Evolutionary conservation across 257 asterid species (phyloP).

Genomic region (Gentiana macrophylla): DNA sequence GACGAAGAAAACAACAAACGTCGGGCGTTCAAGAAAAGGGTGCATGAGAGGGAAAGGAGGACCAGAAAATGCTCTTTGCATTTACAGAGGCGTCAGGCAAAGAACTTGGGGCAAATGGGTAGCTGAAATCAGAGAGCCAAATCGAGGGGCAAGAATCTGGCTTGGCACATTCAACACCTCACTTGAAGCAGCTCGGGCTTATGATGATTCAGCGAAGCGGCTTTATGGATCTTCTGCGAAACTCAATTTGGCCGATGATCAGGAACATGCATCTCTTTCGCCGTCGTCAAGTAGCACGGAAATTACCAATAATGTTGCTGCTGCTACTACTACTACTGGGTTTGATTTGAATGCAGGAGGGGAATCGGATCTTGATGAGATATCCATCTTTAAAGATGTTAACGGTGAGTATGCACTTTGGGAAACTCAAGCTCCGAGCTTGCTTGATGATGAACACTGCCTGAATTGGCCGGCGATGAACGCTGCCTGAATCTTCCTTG

Average conservation of each 20-base stretch:
- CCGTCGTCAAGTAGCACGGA: background rate
- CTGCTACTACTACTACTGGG: constrained; percentile 1
- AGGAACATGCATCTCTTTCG: background rate
- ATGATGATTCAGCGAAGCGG: constrained; percentile 51
- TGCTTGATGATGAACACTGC: constrained; percentile 33
- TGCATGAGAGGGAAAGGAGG: constrained; percentile 89
- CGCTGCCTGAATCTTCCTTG: background rate
- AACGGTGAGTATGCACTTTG: constrained; percentile 24
- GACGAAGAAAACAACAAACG: constrained; percentile 15
- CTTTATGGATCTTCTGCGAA: constrained; percentile 50
- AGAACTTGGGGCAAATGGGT: constrained; percentile 91
- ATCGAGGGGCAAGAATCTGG: constrained; percentile 67
- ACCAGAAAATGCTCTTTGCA: constrained; percentile 61
- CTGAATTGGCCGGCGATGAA: constrained; percentile 24
- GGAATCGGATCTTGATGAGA: constrained; percentile 36
- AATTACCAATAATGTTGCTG: background rate
- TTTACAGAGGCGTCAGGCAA: constrained; percentile 70
- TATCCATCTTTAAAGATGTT: constrained; percentile 27
- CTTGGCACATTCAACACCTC: constrained; percentile 69
- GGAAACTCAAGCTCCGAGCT: constrained; percentile 46
- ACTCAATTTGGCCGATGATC: constrained; percentile 31
- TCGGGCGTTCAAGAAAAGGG: constrained; percentile 55
- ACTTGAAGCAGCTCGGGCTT: constrained; percentile 62
- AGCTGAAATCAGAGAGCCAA: constrained; percentile 75
- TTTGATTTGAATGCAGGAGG: constrained; percentile 15